These are phyloP conservation scores for Coemansia sp. DNA, from an alignment of 192 early-diverging fungal species.

Conservation along the genomic window DNA sequence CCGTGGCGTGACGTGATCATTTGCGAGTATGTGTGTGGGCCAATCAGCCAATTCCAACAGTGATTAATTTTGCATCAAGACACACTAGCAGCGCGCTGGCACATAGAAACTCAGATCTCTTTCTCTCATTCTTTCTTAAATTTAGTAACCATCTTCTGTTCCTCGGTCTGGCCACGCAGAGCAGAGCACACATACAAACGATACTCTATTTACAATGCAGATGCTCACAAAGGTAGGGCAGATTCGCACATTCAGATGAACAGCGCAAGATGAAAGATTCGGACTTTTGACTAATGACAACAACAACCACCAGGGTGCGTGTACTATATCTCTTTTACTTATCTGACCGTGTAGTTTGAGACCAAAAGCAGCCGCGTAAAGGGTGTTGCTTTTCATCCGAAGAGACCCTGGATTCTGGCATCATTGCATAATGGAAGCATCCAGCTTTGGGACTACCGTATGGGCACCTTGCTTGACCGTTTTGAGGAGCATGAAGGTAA, in stretches of 20 bases:
- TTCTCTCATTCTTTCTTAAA: too few species aligned
- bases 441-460: conserved; percentile 99
- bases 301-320: not conserved
- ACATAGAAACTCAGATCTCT: too few species aligned
- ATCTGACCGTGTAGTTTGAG: conserved; percentile 74
- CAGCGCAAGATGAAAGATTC: conserved; percentile 4
- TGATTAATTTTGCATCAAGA: too few species aligned
- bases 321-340: not conserved
- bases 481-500: conserved; percentile 99
- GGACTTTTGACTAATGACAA: too few species aligned
- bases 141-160: too few species aligned
- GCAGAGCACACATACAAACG: not conserved
- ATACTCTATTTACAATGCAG: conserved; percentile 58
- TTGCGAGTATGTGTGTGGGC: too few species aligned
- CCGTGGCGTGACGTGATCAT: too few species aligned
- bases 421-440: conserved; percentile 96
- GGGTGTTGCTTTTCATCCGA: conserved; percentile 93
- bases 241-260: too few species aligned
- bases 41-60: too few species aligned
- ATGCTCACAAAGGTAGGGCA: conserved; percentile 70
- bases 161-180: too few species aligned
- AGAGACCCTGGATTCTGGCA: conserved; percentile 97
- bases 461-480: conserved; percentile 95
- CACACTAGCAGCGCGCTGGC: too few species aligned
- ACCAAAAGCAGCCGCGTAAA: conserved; percentile 98